Percentiles rank a stretch among this genome's conserved stretches.
Conservation (phyloP, 1,284 basidiomycete genomes). For the Leucoagaricus sp. region DNA sequence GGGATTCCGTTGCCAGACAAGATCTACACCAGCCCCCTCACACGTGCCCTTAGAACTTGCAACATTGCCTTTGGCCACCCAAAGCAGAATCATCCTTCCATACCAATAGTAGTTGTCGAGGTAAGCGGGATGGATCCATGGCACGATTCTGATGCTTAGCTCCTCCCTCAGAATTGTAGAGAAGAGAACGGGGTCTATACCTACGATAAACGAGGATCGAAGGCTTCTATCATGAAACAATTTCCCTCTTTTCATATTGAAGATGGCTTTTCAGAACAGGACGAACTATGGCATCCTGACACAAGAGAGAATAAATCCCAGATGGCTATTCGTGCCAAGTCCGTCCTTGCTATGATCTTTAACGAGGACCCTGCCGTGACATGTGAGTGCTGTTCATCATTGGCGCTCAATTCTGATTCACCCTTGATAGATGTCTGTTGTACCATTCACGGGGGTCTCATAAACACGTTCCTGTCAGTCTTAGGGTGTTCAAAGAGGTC, state of each 20-base stretch:
- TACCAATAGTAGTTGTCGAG: slow-evolving; percentile 49
- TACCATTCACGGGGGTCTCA: slow-evolving; percentile 11
- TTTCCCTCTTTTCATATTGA: slow-evolving; percentile 73
- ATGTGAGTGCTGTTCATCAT: slow-evolving; percentile 20
- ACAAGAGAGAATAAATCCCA: slow-evolving; percentile 65
- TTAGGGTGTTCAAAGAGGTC: slow-evolving; percentile 3
- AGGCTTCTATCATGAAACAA: slow-evolving; percentile 50
- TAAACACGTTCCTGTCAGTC: slow-evolving; percentile 10
- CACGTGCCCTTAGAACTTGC: slow-evolving; percentile 71
- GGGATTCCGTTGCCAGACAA: slow-evolving; percentile 62
- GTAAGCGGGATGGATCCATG: slow-evolving; percentile 30
- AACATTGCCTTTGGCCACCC: slow-evolving; percentile 60
- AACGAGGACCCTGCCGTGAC: slow-evolving; percentile 31
- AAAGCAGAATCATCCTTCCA: slow-evolving; percentile 24
- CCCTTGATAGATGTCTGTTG: slow-evolving; percentile 1
- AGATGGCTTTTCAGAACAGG: slow-evolving; percentile 68
- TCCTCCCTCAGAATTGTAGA: slow-evolving; percentile 51
- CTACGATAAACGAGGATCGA: slow-evolving; percentile 66
- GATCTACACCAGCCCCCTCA: slow-evolving; percentile 75
- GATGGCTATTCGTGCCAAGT: slow-evolving; percentile 52
- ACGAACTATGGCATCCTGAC: slow-evolving; percentile 67
- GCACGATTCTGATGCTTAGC: neutral
- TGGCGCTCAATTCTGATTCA: neutral
- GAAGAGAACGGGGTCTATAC: slow-evolving; percentile 75
- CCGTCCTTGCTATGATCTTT: slow-evolving; percentile 69